These are phyloP conservation scores for Paracorniculantispora psalliotae DNA, from an alignment of 2,329 filamentous ascomycete genomes.

Conservation along the genomic window DNA sequence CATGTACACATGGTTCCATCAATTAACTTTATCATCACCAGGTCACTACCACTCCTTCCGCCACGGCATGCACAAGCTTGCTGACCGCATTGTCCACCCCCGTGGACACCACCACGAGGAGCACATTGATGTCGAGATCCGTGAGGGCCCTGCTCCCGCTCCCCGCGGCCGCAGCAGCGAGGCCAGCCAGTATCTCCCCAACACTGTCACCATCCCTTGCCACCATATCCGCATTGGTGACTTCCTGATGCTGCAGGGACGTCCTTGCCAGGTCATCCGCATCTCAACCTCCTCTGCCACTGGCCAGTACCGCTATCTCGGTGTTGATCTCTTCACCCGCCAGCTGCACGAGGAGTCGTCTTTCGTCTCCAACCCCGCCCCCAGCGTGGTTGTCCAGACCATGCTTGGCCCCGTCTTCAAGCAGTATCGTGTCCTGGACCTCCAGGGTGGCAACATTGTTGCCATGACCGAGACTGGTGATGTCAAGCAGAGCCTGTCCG, in stretches of 20 bases:
- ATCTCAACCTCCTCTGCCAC: constrained; percentile 98
- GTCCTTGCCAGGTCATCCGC: constrained; percentile 99
- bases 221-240: constrained; percentile 99
- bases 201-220: constrained; percentile 97
- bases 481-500: constrained; percentile 90
- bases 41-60: constrained; percentile 58
- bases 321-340: constrained; percentile 99
- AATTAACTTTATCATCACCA: constrained; percentile 22
- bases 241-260: constrained; percentile 97
- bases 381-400: constrained; percentile 96
- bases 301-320: constrained; percentile 98
- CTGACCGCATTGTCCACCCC: constrained; percentile 48
- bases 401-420: constrained; percentile 99
- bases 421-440: constrained; percentile 99
- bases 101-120: constrained; percentile 45
- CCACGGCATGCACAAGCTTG: constrained; percentile 51
- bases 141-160: constrained; percentile 27
- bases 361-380: constrained; percentile 94
- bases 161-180: constrained; percentile 25
- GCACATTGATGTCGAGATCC: constrained; percentile 44
- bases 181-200: constrained; percentile 45
- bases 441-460: constrained; percentile 79
- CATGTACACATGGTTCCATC: constrained; percentile 2
- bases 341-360: constrained; percentile 98
- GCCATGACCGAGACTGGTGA: constrained; percentile 99